Evolutionary conservation across 441 rosid species (phyloP), one percentile per base, ranked within the genome.

Genomic region (Geranium incanum): DNA sequence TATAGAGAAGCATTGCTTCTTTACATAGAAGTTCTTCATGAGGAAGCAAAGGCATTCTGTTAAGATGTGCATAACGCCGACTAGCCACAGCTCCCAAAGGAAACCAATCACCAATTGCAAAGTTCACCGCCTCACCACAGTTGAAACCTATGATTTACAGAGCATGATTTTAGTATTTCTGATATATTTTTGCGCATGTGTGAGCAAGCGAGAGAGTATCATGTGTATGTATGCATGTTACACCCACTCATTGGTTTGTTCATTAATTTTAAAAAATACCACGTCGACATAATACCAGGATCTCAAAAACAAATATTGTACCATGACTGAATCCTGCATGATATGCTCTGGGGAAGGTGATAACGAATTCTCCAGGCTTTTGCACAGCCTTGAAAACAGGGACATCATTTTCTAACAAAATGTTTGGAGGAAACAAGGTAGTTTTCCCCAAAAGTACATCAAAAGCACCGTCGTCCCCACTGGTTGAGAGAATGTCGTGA

Each of bases 321-420:
- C 99, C 99, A 70, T 95, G 99, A 79, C 99, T 95, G 75, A 95
- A 95, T 76, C 98, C 99, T 65, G 98, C 97, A 85, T 95, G 99
- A 84, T 93, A 95, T 71, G 97, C 97, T 76, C 97, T 89, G 5
- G 99, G 99, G 73, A 93, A 95, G 33, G 98, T 91, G 62, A 95
- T 82, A 38, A 95, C 76, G 66, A 86, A 95, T 78, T 95, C 99
- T 73, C 99, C 99, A 66, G 99, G 99, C 70, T 93, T 95, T 74
- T 95, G 99, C 70, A 93, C 94, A 70, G 99, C 97, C 84, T 84
- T 96, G 84, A 84, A 96, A 39, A 96, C 98, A 60, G 98, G 97
- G 67, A 96, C 97, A 70, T 78, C 86, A 72, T 91, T 87, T 68
- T 93, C 86, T 83, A 89, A 78, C 83, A 96, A 83, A 76, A 91